These are phyloP conservation scores for Lupinus albus DNA, from an alignment of 306 rosid species.

Conservation along the genomic window DNA sequence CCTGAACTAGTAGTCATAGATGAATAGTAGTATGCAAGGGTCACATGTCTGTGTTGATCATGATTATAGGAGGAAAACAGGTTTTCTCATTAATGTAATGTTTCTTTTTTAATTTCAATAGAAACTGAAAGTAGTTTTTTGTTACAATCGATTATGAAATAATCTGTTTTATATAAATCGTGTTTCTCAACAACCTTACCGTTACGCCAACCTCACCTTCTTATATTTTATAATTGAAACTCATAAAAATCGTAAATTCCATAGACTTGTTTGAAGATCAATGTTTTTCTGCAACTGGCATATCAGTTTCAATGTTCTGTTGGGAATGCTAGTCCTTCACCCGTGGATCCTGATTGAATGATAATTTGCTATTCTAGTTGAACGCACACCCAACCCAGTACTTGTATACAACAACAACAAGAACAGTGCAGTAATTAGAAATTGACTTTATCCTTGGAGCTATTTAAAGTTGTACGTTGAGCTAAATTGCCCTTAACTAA, in stretches of 20 bases:
- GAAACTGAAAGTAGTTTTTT: not conserved
- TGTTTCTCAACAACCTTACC: too few species aligned
- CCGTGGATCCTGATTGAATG: not conserved
- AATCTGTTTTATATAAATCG: not conserved
- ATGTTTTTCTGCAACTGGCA: not conserved
- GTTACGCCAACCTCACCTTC: too few species aligned
- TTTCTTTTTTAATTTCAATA: not conserved
- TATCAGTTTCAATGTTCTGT: not conserved
- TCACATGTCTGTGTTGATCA: constrained; percentile 16
- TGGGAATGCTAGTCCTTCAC: not conserved
- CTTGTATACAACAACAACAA: too few species aligned
- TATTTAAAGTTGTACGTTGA: constrained; percentile 16
- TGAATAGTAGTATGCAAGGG: constrained; percentile 4
- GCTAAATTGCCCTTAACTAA: not conserved
- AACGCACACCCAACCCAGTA: not conserved
- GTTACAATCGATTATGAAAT: constrained; percentile 4
- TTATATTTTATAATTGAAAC: not conserved
- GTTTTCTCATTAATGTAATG: not conserved
- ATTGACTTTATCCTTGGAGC: not conserved
- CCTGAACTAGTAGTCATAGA: constrained; percentile 4
- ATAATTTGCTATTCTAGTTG: not conserved
- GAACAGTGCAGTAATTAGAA: too few species aligned
- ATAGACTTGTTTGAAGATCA: not conserved
- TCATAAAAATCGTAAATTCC: not conserved
- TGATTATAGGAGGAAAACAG: not conserved